Evolutionary conservation across 805 yeast genomes (phyloP).

Genomic region (Yamadazyma olivae): DNA sequence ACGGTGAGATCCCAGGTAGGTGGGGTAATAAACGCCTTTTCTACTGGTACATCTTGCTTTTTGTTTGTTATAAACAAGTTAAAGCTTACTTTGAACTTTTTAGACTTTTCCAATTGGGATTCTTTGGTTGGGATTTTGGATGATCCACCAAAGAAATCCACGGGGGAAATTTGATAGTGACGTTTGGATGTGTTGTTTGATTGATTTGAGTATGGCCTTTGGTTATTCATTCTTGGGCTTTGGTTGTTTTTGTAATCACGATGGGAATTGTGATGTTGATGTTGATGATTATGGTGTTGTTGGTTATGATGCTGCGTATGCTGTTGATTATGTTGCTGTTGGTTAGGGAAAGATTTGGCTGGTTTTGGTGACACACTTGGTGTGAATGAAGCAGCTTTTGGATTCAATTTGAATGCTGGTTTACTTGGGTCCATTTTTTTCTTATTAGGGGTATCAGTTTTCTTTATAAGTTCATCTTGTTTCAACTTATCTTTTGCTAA

Average conservation of each 20-base stretch:
- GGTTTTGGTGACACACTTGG: constrained; percentile 33
- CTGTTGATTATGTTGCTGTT: constrained; percentile 1
- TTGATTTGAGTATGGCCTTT: constrained; percentile 27
- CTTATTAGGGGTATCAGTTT: constrained; percentile 16
- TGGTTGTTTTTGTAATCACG: constrained; percentile 17
- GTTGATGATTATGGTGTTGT: constrained; percentile 15
- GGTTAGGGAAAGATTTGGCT: not conserved
- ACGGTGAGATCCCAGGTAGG: constrained; percentile 72
- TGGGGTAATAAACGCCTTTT: constrained; percentile 66
- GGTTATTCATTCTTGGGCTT: constrained; percentile 31
- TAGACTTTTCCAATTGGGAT: constrained; percentile 31
- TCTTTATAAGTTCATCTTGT: constrained; percentile 57
- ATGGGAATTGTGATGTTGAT: constrained; percentile 1
- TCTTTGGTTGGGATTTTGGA: constrained; percentile 36
- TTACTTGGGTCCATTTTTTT: constrained; percentile 56
- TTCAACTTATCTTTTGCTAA: constrained; percentile 64
- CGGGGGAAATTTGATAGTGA: constrained; percentile 37
- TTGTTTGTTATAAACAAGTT: constrained; percentile 51
- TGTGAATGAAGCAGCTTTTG: constrained; percentile 64
- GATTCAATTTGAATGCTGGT: constrained; percentile 67
- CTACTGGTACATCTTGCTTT: constrained; percentile 36
- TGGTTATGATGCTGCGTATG: constrained; percentile 15
- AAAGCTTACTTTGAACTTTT: constrained; percentile 43
- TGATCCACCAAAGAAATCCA: constrained; percentile 41
- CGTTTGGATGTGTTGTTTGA: constrained; percentile 22